Evolutionary conservation across 805 yeast species (phyloP).

Genomic region (Sugiyamaella boreocaroliniensis): DNA sequence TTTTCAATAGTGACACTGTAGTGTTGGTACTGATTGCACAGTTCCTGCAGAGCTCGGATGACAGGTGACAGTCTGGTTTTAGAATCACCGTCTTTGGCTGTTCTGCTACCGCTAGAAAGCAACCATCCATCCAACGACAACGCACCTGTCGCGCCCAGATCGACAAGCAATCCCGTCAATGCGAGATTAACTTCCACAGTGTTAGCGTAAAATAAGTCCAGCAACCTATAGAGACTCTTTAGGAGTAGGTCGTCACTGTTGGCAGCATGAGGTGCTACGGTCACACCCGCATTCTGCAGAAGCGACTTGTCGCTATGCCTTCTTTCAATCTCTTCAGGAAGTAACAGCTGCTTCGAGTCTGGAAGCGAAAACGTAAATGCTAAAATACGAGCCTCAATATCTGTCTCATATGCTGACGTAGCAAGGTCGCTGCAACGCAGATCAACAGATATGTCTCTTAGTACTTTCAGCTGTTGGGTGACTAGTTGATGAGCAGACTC

Average conservation of each 20-base stretch:
- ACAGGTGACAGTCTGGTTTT: neutral
- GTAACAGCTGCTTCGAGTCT: neutral
- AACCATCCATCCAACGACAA: slow-evolving; percentile 20
- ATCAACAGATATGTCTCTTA: slow-evolving; percentile 4
- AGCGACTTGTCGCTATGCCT: slow-evolving; percentile 2
- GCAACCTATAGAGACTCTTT: neutral
- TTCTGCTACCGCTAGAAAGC: slow-evolving; percentile 11
- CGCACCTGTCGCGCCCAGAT: slow-evolving; percentile 22
- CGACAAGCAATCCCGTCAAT: slow-evolving; percentile 22
- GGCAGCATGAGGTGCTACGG: slow-evolving; percentile 1
- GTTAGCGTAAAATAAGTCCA: slow-evolving; percentile 20
- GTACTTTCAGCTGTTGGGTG: slow-evolving; percentile 1
- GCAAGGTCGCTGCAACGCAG: neutral
- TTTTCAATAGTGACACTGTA: slow-evolving; percentile 3
- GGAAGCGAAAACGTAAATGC: slow-evolving; percentile 7
- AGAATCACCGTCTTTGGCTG: neutral
- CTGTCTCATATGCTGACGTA: slow-evolving; percentile 1
- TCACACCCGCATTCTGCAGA: neutral
- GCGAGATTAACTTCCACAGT: slow-evolving; percentile 24
- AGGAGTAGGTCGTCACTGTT: slow-evolving; percentile 7
- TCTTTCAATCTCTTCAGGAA: slow-evolving; percentile 10
- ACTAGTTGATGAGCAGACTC: neutral
- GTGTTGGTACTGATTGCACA: slow-evolving; percentile 15
- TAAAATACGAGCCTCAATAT: slow-evolving; percentile 7
- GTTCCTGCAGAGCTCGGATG: slow-evolving; percentile 5